Evolutionary conservation across 805 yeast genomes (phyloP), one percentile per base, ranked within the genome.

Genomic region (Yarrowia deformans): DNA sequence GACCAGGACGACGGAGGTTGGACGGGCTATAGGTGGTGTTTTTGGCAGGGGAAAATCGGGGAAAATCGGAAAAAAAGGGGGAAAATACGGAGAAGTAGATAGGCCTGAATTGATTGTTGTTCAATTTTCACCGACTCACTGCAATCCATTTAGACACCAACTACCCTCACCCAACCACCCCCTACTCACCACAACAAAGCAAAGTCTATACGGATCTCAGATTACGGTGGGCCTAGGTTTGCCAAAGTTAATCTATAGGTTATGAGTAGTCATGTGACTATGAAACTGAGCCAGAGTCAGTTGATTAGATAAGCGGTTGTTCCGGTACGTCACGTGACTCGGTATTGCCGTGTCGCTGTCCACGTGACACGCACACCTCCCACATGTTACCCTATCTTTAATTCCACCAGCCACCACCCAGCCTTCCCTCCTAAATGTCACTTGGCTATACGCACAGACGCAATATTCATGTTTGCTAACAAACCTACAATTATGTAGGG

Each of bases 171-270:
- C n/a, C n/a, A n/a, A n/a, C n/a, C n/a, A n/a, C 19, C 49, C 32
- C 4, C 19, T n/a, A 43, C 23, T 13, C 32, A 45, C 32, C 29
- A 45, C 32, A 45, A 54, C 60, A 54, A 54, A 23, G 60, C 60
- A 54, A 54, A 54, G 60, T 54, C 60, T 37, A 54, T 54, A 39
- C 60, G 45, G 45, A 54, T 54, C 60, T 54, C 60, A 54, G 60
- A 54, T 39, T 37, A 54, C 42, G 35, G 14, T 8, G 35, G 34
- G 13, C 39, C 23, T 39, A n/a, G 32, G 45, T 54, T 54, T 43
- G 9, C 10, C 19, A n/a, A 12, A 50, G 18, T 5, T 7, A 39
- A 14, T 6, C 12, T 3, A n/a, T 13, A 54, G 60, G 34, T 39
- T 54, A 54, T 54, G 60, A 54, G 45, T 18, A 23, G 18, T 16